Evolutionary conservation across 306 rosid genomes (phyloP), one percentile per base, ranked within the genome.

Genomic region (apple (Malus domestica)): DNA sequence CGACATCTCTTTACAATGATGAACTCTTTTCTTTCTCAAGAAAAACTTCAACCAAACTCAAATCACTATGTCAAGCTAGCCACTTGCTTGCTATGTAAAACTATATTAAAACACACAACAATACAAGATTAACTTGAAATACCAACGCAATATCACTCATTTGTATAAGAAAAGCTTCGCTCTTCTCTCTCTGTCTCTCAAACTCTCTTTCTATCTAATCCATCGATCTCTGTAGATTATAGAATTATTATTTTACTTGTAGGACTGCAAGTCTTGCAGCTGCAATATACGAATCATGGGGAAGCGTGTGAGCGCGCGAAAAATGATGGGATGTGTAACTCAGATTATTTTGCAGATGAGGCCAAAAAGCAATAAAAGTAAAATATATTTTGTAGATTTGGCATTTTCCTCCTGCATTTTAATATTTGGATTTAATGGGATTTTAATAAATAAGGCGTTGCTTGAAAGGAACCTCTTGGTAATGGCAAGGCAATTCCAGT

Each of bases 401-500:
- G 62, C 30, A 42, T 42, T 42, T 42, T 3, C 45, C 12, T 42
- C 45, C 45, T 10, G 10, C 45, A 9, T 42, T 9, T 42, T 42
- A 42, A 9, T 42, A 42, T 9, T 8, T 42, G 12, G 45, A 42
- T 8, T 42, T 42, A 9, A 8, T 2, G 10, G 23, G 72, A 14
- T 20, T 35, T 60, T 68, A 83, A 78, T 9, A 42, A 42, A 78
- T 74, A 71, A 78, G 82, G 75, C 32, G 85, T 89, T 86, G 88
- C 87, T 82, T 87, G 85, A 79, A 85, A 82, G 93, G 44, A 83
- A 87, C 87, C 54, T 71, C 80, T 38, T 75, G 70, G 55, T 75
- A 45, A 57, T 75, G 71, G 69, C 75, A 44, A 67, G 33, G 62
- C 62, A n/a, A 29, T 8, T 8, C 8, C 44, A 33, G 23, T 62